Evolutionary conservation across 2,329 filamentous ascomycete genomes (phyloP).

Genomic region (Dactylellina cionopaga): DNA sequence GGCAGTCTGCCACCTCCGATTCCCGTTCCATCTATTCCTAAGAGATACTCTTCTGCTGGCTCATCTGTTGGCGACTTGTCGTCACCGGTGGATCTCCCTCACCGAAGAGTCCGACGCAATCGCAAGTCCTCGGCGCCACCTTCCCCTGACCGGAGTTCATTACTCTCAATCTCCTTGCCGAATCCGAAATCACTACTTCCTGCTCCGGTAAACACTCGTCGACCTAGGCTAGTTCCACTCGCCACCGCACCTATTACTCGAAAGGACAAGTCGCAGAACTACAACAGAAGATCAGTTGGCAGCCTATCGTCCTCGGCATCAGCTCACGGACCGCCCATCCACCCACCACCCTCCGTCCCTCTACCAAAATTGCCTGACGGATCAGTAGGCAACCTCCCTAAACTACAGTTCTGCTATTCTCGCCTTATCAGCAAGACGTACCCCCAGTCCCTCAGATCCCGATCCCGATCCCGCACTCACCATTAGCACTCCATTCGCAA

Average conservation of each 20-base stretch:
- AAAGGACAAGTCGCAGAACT: constrained; percentile 38
- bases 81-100: constrained; percentile 35
- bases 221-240: constrained; percentile 48
- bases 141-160: constrained; percentile 35
- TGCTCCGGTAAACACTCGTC: constrained; percentile 15
- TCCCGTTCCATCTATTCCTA: constrained; percentile 49
- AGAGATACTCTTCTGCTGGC: constrained; percentile 42
- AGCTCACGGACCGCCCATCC: constrained; percentile 49
- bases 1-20: constrained; percentile 40
- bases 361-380: constrained; percentile 44
- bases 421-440: constrained; percentile 38
- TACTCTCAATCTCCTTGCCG: constrained; percentile 41
- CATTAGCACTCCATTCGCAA: constrained; percentile 47
- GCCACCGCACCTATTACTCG: constrained; percentile 40
- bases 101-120: constrained; percentile 35
- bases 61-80: constrained; percentile 37
- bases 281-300: constrained; percentile 45
- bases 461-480: constrained; percentile 48
- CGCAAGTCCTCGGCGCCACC: constrained; percentile 45
- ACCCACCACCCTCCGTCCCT: constrained; percentile 47
- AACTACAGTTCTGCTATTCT: constrained; percentile 28
- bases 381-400: constrained; percentile 36
- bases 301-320: constrained; percentile 46
- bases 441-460: constrained; percentile 49
- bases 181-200: constrained; percentile 43